Base-by-base conservation (phyloP, 495 filamentous ascomycete genomes). In the Neurospora terricola region DNA sequence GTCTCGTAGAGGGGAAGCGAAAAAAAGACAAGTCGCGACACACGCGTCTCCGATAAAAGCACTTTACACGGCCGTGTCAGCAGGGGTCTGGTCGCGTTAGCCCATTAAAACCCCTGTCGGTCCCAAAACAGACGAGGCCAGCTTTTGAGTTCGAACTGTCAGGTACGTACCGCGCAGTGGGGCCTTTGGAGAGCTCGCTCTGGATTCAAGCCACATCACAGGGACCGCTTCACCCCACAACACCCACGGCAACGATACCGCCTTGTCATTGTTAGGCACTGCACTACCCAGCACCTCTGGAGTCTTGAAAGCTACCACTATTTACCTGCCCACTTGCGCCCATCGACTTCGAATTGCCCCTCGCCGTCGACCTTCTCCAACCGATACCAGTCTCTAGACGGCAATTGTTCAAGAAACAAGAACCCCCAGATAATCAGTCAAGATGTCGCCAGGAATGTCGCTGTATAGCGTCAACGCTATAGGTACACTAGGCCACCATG, bases 401-500 rank as follows among this genome's bases (percentile, higher is more conserved):
- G 11, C 54, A 30, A 62, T 62, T 62, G 2, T 30, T 62, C 6
- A 4, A 30, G 11, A 2, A 62, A 16, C 48, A 7, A 62, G 54
- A 62, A 62, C 54, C 54, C 54, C 54, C 4, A 73, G 10, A 71
- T 38, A 71, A 30, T 2, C 62, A 39, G 69, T 72, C 76, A 78
- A 73, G 14, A 86, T 86, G 85, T 80, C 82, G 38, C 83, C 85
- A 54, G 84, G 83, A 79, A 90, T 98, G 81, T 93, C 94, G 73
- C 89, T 98, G 74, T 95, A 96, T 85, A 92, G 93, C 78, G 90
- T 98, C 77, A 94, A 94, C 81, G 94, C 94, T 76, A 91, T 98
- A 84, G 88, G 98, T 81, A 89, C 27, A 66, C 27, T 23, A 69
- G 42, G 40, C 23, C 39, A 11, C n/a, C 54, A 62, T 34, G 62